Base-by-base conservation (phyloP, 2,329 filamentous ascomycete species). In the Colletotrichum horii region DNA sequence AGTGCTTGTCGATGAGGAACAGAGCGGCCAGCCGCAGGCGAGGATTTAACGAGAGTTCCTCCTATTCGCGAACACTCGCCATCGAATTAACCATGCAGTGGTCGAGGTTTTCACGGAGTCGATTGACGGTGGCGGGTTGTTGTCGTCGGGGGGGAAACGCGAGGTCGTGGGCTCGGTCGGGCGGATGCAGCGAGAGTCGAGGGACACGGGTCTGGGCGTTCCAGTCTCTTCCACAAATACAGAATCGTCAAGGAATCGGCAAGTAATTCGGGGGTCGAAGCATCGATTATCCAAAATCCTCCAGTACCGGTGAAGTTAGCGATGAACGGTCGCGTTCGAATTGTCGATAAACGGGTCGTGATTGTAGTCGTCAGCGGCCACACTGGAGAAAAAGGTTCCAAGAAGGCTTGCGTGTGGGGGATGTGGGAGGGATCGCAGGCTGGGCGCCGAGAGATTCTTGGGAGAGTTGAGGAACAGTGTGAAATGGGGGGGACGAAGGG, bases 41-140 rank as follows among this genome's bases (percentile, higher is more conserved):
- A 74, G 62, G 70, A 74, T 72, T 61, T 66, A 60, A 76, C 62
- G 78, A 78, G 76, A 43, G 48, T 66, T 68, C 61, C 68, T 73
- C 73, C 52, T 74, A 66, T 80, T 80, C 79, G 65, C 78, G 78
- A 75, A 70, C 75, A 78, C 75, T 80, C 82, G 82, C 83, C 83
- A 84, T 84, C 79, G 82, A 82, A 83, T 74, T 66, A 24, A 71
- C 61, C 71, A 66, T 56, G 48, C 72, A 77, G 36, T 70, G 52
- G 71, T 77, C 66, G 52, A 43, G 43, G 26, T 32, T 56, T 66
- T 70, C 66, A 48, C 52, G 22, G 71, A 55, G 32, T 61, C 64
- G 62, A 65, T 68, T 76, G 74, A 71, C 11, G 62, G 55, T 22
- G 24, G 36, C 12, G 43, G 30, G 66, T 60, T 52, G 32, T 74